A percentile compares a stretch with the other conserved stretches of the same genome.
Evolutionary conservation across 495 filamentous ascomycete species (phyloP).

Genomic region (Penicillium paxilli): DNA sequence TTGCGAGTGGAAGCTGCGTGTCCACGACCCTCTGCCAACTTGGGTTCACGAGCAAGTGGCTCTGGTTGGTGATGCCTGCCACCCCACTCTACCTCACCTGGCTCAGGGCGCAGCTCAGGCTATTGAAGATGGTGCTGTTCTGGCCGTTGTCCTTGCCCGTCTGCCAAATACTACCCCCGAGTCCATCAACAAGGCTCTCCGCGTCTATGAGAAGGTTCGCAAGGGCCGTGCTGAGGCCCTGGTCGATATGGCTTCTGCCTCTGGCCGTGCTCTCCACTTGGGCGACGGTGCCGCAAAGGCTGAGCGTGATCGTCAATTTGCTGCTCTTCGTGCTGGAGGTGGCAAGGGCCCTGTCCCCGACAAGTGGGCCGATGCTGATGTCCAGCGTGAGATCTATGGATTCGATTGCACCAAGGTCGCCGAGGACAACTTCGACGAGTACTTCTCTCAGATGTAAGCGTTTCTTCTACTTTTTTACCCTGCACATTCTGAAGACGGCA

Average conservation of each 20-base stretch:
- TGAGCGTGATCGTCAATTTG: constrained; percentile 72
- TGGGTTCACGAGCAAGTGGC: constrained; percentile 69
- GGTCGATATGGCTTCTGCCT: constrained; percentile 68
- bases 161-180: constrained; percentile 54
- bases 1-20: constrained; percentile 77
- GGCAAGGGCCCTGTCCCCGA: constrained; percentile 65
- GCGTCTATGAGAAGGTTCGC: constrained; percentile 70
- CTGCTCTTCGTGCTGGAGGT: constrained; percentile 47
- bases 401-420: constrained; percentile 65
- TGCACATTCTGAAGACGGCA: neutral
- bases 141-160: constrained; percentile 62
- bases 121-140: constrained; percentile 75
- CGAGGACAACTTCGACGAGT: constrained; percentile 58
- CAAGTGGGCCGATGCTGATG: constrained; percentile 80
- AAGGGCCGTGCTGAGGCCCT: constrained; percentile 70
- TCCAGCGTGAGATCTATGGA: constrained; percentile 76
- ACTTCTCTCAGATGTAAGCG: constrained; percentile 48
- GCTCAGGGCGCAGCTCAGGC: constrained; percentile 84
- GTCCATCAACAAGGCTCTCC: constrained; percentile 62
- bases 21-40: constrained; percentile 66
- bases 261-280: constrained; percentile 67
- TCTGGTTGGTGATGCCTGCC: constrained; percentile 76
- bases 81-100: constrained; percentile 75
- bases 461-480: constrained; percentile 5
- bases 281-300: constrained; percentile 74